A percentile compares a stretch with the other conserved stretches of the same genome.
Evolutionary conservation across 2,329 filamentous ascomycete genomes (phyloP).

Genomic region (Simplicillium aogashimaense): DNA sequence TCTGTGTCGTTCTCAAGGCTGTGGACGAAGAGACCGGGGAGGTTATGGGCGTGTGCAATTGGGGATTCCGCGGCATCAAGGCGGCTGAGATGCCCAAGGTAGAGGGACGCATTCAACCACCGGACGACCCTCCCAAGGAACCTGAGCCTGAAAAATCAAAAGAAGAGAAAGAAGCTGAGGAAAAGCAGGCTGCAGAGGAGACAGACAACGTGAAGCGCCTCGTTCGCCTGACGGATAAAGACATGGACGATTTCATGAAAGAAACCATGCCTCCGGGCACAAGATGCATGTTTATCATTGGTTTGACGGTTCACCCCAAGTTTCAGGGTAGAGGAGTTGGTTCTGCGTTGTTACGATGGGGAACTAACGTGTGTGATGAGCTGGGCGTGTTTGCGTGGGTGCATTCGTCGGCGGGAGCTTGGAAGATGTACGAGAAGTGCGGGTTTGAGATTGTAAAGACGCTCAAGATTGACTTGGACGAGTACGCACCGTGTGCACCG

Average conservation of each 20-base stretch:
- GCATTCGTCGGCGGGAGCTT: conserved; percentile 21
- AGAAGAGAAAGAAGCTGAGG: background rate
- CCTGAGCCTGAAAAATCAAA: background rate
- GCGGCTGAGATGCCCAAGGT: conserved; percentile 13
- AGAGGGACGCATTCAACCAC: conserved; percentile 4
- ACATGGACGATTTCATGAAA: conserved; percentile 19
- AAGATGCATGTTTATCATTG: conserved; percentile 20
- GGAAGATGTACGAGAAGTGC: conserved; percentile 17
- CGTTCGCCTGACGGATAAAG: conserved; percentile 16
- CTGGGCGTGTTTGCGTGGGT: conserved; percentile 21
- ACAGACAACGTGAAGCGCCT: conserved; percentile 18
- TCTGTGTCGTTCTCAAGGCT: conserved; percentile 19
- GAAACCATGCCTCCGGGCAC: conserved; percentile 20
- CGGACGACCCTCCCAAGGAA: background rate
- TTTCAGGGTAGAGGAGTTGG: conserved; percentile 21
- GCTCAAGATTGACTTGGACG: conserved; percentile 20
- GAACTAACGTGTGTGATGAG: conserved; percentile 17
- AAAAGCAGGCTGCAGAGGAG: background rate
- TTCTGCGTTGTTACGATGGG: conserved; percentile 19
- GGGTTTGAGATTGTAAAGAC: conserved; percentile 18
- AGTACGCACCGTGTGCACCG: conserved; percentile 16
- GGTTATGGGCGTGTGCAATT: conserved; percentile 19
- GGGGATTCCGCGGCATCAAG: conserved; percentile 20
- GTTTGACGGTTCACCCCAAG: conserved; percentile 19
- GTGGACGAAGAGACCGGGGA: conserved; percentile 16